Percentiles rank a stretch among this genome's conserved stretches.
phyloP scores from a whole-genome alignment of 495 filamentous ascomycete genomes.

The Aspergillus conjunctus region DNA sequence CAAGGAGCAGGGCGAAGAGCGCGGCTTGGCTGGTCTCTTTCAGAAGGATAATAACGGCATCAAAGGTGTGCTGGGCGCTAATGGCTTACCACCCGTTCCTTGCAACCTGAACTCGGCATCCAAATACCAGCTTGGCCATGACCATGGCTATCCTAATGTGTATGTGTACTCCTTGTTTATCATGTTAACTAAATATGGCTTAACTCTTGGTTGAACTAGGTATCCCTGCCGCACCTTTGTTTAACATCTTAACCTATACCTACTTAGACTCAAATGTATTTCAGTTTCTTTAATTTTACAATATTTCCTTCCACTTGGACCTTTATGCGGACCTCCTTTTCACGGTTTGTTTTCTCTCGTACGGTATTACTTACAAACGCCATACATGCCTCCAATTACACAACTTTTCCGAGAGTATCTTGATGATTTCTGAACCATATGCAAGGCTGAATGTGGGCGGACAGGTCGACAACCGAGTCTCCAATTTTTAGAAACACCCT shows the following conservation, averaged over 20 bases:
- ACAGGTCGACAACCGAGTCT: too few relatives aligned
- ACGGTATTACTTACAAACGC: too few relatives aligned
- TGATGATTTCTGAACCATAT: too few relatives aligned
- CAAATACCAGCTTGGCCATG: conserved; percentile 48
- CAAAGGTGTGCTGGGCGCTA: conserved; percentile 65
- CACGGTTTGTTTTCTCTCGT: background rate
- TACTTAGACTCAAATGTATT: conserved; percentile 14
- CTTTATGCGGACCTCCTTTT: background rate
- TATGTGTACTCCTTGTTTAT: conserved; percentile 32
- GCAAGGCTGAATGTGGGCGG: too few relatives aligned
- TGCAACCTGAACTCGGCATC: conserved; percentile 58
- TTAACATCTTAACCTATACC: conserved; percentile 30
- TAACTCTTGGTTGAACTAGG: conserved; percentile 28
- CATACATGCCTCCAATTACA: too few relatives aligned
- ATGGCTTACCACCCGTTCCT: conserved; percentile 83
- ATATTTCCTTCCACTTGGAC: background rate
- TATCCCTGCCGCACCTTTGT: conserved; percentile 58
- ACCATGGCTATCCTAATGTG: conserved; percentile 54
- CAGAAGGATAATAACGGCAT: conserved; percentile 66
- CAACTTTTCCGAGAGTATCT: too few relatives aligned
- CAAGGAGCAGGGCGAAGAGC: conserved; percentile 73
- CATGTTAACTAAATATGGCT: background rate
- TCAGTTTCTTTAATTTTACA: background rate
- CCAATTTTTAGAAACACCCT: too few relatives aligned
- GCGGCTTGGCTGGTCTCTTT: conserved; percentile 69